phyloP scores from a whole-genome alignment of 202 grass and related monocot genomes.

The Musa balbisiana region DNA sequence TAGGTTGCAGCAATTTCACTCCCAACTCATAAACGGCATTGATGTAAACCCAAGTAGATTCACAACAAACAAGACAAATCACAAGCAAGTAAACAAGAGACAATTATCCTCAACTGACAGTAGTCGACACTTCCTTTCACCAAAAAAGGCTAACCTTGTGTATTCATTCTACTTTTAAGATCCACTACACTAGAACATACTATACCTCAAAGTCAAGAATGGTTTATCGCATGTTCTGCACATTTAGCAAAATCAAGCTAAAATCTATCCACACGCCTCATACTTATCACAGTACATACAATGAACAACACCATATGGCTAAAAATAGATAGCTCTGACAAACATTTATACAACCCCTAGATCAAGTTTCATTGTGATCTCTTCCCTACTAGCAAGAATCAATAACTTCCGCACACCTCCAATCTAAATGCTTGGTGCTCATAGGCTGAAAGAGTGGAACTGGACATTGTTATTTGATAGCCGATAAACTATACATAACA shows the following conservation, averaged over 20 bases:
- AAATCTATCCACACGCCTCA: background rate
- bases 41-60: background rate
- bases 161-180: too few species aligned
- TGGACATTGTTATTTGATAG: background rate
- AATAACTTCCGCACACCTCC: background rate
- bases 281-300: background rate
- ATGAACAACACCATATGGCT: background rate
- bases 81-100: too few species aligned
- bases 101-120: too few species aligned
- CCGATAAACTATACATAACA: conserved; percentile 6
- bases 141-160: too few species aligned
- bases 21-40: background rate
- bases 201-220: background rate
- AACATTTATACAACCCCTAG: background rate
- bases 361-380: background rate
- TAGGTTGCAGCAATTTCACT: background rate
- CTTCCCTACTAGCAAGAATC: background rate
- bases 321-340: background rate
- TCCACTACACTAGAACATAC: too few species aligned
- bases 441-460: background rate
- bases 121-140: too few species aligned
- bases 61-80: background rate
- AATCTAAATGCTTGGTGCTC: background rate
- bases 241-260: background rate
- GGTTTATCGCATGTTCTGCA: background rate